phyloP scores from a whole-genome alignment of 805 yeast species.

The Hanseniaspora mollemarum region DNA sequence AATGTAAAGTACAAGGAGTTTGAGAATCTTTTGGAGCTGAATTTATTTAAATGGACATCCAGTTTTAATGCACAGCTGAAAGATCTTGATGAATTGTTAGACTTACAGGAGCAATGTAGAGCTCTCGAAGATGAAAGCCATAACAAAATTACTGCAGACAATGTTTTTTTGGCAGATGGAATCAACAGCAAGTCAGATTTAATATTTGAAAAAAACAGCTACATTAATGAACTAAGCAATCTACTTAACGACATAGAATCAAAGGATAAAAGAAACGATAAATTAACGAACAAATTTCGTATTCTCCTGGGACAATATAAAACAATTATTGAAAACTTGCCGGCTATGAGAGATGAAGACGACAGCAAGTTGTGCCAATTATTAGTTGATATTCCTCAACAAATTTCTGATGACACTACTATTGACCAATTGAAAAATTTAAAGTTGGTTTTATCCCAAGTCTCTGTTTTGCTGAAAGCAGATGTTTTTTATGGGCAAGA shows the following conservation, averaged over 20 bases:
- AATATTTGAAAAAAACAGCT: not conserved
- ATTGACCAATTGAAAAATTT: not conserved
- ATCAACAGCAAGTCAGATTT: not conserved
- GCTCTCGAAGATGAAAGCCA: not conserved
- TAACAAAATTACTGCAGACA: not conserved
- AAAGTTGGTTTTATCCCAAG: not conserved
- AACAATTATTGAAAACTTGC: not conserved
- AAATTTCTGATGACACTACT: not conserved
- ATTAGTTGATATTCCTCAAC: not conserved
- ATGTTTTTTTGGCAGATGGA: not conserved
- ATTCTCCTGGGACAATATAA: not conserved
- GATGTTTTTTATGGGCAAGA: not conserved
- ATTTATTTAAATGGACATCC: slow-evolving; percentile 7
- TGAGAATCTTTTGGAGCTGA: slow-evolving; percentile 12
- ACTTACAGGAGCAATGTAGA: not conserved
- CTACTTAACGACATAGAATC: not conserved
- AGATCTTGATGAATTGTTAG: not conserved
- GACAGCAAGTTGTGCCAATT: not conserved
- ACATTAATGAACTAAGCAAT: not conserved
- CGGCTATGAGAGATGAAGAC: not conserved
- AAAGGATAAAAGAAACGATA: not conserved
- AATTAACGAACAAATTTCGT: not conserved
- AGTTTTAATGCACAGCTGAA: slow-evolving; percentile 1
- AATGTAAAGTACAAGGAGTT: slow-evolving; percentile 6
- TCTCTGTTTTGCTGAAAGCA: not conserved